Conservation (phyloP, 805 yeast genomes). For the Zygosaccharomyces rouxii region DNA sequence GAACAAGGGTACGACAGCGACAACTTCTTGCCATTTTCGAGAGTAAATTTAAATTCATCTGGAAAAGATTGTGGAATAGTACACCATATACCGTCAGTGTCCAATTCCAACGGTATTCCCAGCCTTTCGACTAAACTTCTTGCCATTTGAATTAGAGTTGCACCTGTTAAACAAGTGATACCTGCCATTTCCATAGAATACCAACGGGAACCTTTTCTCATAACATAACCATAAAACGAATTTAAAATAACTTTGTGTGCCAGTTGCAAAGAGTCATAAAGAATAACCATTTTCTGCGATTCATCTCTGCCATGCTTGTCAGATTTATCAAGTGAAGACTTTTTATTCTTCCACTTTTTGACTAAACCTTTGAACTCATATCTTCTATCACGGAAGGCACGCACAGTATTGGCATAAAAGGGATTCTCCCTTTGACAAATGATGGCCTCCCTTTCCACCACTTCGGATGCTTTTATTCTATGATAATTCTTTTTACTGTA, state of each 20-base stretch:
- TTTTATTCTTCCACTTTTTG: conserved; percentile 88
- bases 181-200: conserved; percentile 99
- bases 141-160: conserved; percentile 97
- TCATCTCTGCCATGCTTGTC: conserved; percentile 73
- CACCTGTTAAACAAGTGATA: conserved; percentile 95
- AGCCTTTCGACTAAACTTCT: conserved; percentile 82
- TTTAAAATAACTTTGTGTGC: conserved; percentile 96
- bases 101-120: conserved; percentile 93
- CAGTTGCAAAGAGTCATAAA: conserved; percentile 90
- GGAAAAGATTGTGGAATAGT: conserved; percentile 91
- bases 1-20: conserved; percentile 90
- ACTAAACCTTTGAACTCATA: conserved; percentile 93
- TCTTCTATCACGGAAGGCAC: conserved; percentile 91
- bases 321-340: conserved; percentile 45
- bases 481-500: conserved; percentile 84
- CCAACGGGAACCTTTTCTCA: conserved; percentile 99
- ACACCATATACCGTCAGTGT: conserved; percentile 99
- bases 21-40: conserved; percentile 73
- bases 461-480: conserved; percentile 73
- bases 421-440: conserved; percentile 98
- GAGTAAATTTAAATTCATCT: conserved; percentile 68
- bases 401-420: conserved; percentile 89
- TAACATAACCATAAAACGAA: conserved; percentile 96
- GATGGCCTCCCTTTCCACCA: conserved; percentile 84
- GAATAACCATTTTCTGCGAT: conserved; percentile 87